Evolutionary conservation across 2,329 filamentous ascomycete species (phyloP), one percentile per base, ranked within the genome.

Genomic region (Sphaerulina populicola): DNA sequence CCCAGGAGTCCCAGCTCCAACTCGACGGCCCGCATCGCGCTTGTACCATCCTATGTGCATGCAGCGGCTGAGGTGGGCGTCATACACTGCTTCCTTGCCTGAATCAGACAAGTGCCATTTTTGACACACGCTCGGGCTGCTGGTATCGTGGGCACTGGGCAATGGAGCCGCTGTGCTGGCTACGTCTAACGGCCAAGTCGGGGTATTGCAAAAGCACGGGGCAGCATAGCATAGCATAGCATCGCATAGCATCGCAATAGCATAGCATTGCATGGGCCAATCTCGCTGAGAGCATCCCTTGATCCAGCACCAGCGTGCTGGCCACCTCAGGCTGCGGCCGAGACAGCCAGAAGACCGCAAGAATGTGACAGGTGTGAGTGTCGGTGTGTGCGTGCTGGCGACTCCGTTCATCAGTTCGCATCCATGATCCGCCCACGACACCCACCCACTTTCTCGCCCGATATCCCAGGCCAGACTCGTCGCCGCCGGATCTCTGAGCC

Each of bases 101-200:
- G 42, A 54, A 53, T 44, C 55, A 57, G 55, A 47, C 46, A 49
- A 57, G 57, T 52, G 52, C 46, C 46, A 23, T 41, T 55, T 54
- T 59, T 59, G 57, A 59, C 57, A 59, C 57, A 54, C 57, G 57
- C 57, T 59, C 53, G 49, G 54, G 48, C 50, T 47, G 36, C 36
- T 51, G 38, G 23, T 27, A 27, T 6, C 23, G 23, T 27, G 23
- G 23, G 5, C 12, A 6, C 6, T 50, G 42, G 47, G 36, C 44
- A 31, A 52, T 46, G 44, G 51, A 40, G 42, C 55, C 52, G 45
- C 38, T 42, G 47, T 30, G 36, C 48, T 49, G 49, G 57, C 31
- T 35, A 27, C 23, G 23, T 27, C 51, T 47, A 42, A 50, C 23
- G 40, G 46, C 55, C 57, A 36, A 35, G 37, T 59, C 46, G 49